phyloP scores from a whole-genome alignment of 495 filamentous ascomycete species.

The Gamarada debralockiae region DNA sequence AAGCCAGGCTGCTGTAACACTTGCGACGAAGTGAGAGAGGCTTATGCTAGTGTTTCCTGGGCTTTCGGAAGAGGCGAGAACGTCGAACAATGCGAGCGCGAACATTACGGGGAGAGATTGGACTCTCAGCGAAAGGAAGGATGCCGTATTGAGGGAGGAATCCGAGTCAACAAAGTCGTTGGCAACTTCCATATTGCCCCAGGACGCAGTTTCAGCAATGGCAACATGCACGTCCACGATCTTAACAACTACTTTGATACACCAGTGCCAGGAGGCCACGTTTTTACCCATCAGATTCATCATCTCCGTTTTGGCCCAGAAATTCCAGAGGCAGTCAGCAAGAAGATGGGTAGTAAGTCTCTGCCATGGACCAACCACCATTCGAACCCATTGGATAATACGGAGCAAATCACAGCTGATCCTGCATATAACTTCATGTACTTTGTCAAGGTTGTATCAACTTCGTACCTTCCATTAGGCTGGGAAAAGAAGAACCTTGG shows the following conservation, averaged over 20 bases:
- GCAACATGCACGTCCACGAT: constrained; percentile 96
- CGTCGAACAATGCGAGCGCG: constrained; percentile 92
- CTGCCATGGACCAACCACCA: constrained; percentile 84
- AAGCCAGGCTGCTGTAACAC: constrained; percentile 92
- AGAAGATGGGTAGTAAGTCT: constrained; percentile 51
- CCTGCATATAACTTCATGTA: constrained; percentile 96
- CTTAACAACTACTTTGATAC: constrained; percentile 85
- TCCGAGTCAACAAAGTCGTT: constrained; percentile 96
- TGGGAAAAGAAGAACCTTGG: constrained; percentile 48
- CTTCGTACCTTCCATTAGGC: constrained; percentile 86
- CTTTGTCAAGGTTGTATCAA: constrained; percentile 97
- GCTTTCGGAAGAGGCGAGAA: constrained; percentile 88
- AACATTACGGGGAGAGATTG: constrained; percentile 85
- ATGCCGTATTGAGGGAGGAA: constrained; percentile 87
- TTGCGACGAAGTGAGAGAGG: constrained; percentile 92
- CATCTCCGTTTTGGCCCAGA: constrained; percentile 90
- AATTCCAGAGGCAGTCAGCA: constrained; percentile 69
- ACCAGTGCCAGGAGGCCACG: constrained; percentile 61
- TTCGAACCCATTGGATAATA: constrained; percentile 85
- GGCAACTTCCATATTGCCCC: constrained; percentile 99
- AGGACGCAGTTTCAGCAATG: constrained; percentile 87
- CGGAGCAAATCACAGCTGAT: constrained; percentile 71
- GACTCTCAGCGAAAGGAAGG: constrained; percentile 86
- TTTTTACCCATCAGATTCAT: constrained; percentile 89
- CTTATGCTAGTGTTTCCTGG: constrained; percentile 85